Evolutionary conservation across 2,329 filamentous ascomycete species (phyloP), one percentile per base, ranked within the genome.

Genomic region (Phialocephala subalpina): DNA sequence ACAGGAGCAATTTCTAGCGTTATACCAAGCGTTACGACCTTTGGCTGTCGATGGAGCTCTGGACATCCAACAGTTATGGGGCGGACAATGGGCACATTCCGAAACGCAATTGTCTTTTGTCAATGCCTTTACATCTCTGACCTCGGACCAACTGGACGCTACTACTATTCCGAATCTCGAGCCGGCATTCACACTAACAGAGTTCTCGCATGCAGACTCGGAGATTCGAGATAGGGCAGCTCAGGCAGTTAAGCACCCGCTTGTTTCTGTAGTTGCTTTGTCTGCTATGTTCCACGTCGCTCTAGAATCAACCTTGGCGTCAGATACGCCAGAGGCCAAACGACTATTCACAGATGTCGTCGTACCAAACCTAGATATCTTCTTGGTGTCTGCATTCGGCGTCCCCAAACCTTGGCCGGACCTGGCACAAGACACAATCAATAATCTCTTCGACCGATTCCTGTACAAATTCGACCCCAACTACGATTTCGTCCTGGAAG

Each of bases 21-120:
- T 99, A 3, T 97, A 96, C 80, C 87, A 91, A 63, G 91, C 92
- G 4, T 81, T 99, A 33, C 81, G 94, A 18, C 89, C 90, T 0
- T 83, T 96, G 62, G 92, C 94, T 61, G 82, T 85, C n/a, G 79
- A 82, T 11, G 81, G 85, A 18, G 82, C 82, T 29, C 89, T 98
- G 72, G 93, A 97, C 76, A 91, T 99, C 53, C 94, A 97, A 77
- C 86, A 85, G 45, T 82, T 99, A 25, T 98, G 96, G 94, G 94
- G 94, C 65, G 94, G 94, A 8, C 74, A 87, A 68, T 99, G 97
- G 95, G 88, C 90, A 68, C 88, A 97, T 71, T 87, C 91, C 16
- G 90, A 97, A 68, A 93, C 96, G 0, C 95, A 98, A 70, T 82
- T 99, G 40, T 97, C 94, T n/a, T 97, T 98, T 77, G 87, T 98